phyloP scores from a whole-genome alignment of 1,284 basidiomycete species.

The Cutaneotrichosporon spelunceum region DNA sequence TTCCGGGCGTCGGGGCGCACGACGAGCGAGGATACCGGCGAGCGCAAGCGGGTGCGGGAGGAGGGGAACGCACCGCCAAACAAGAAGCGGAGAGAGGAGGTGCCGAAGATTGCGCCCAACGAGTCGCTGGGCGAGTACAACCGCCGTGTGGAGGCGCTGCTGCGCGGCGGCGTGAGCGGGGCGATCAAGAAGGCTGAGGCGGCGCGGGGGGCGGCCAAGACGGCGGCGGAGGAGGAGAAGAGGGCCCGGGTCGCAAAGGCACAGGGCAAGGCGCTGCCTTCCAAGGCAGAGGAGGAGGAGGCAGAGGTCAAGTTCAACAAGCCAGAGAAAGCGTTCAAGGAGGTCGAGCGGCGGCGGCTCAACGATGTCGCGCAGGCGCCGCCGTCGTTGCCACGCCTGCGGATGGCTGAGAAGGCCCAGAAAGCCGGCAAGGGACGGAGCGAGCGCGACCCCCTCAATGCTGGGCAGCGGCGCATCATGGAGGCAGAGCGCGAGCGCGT shows the following conservation, averaged over 20 bases:
- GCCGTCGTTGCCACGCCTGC: conserved; percentile 26
- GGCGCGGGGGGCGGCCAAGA: conserved; percentile 28
- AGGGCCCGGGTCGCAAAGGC: conserved; percentile 22
- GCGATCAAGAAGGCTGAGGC: conserved; percentile 47
- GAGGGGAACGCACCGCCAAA: background rate
- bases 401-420: conserved; percentile 14
- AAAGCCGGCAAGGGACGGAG: conserved; percentile 1
- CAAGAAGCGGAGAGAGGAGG: conserved; percentile 9
- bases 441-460: conserved; percentile 38
- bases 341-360: conserved; percentile 18
- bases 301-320: background rate
- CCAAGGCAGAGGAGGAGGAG: background rate
- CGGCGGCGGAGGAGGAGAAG: conserved; percentile 29
- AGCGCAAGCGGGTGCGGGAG: conserved; percentile 9
- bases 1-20: conserved; percentile 40
- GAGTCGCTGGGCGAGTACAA: conserved; percentile 47
- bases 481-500: conserved; percentile 48
- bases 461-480: conserved; percentile 46
- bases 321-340: conserved; percentile 16
- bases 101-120: conserved; percentile 31
- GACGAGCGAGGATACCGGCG: conserved; percentile 43
- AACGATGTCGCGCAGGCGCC: conserved; percentile 35
- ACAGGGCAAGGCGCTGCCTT: conserved; percentile 20
- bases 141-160: conserved; percentile 42
- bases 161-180: conserved; percentile 41